Base-by-base conservation (phyloP, 805 yeast genomes). In the Phaffomyces antillensis region DNA sequence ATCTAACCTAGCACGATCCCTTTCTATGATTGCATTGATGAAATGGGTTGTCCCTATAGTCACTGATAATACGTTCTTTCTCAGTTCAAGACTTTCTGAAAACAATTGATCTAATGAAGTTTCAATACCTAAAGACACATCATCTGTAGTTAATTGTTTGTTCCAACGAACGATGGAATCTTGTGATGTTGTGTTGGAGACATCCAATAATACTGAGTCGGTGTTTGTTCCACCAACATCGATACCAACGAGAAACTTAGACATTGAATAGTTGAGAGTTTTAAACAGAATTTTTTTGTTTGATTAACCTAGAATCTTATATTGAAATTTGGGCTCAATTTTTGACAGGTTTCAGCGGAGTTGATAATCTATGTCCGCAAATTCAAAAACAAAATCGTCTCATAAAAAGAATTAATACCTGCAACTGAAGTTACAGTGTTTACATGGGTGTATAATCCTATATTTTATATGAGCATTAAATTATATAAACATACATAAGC, bases 221-320 rank as follows among this genome's bases (percentile, higher is more conserved):
- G 76, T 70, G 58, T 72, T 72, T 17, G 77, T 73, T 10, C 77
- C 77, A 24, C 77, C 76, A 26, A 72, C 76, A 57, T 73, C 77
- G 13, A 72, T 68, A 26, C 77, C 77, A 40, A 71, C 68, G 4
- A 67, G 53, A 68, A 41, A 70, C 69, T 43, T 62, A 65, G 32
- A 16, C 18, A 32, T 28, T 26, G 15, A 28, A 10, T 28, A 13
- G 4, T 11, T 6, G 11, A 6, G 30, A 26, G 12, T 10, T 26
- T 4, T 26, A 26, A 26, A 8, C 9, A 8, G 12, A 10, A 26
- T 26, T 26, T 26, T 26, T 4, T 10, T 4, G 30, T 26, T 26
- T 11, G 30, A 10, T 26, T 12, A 6, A 26, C 23, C 6, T 20
- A 20, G 23, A 20, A 20, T 20, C 23, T 20, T 20, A 20, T 20